Evolutionary conservation across 495 filamentous ascomycete genomes (phyloP).

Genomic region (Cenococcum geophilum): DNA sequence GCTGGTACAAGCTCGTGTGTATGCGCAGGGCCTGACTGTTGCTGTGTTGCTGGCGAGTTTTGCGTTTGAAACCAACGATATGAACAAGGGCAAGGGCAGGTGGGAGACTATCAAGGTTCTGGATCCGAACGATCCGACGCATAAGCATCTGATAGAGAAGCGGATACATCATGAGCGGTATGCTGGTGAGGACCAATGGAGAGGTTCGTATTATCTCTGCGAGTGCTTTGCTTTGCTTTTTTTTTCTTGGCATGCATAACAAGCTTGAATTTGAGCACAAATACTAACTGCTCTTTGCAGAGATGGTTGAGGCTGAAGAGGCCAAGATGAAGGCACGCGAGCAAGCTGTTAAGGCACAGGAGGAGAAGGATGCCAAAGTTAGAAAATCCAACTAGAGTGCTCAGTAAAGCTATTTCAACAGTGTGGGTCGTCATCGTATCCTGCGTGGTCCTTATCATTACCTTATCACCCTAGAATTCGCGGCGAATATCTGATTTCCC

Average conservation of each 20-base stretch:
- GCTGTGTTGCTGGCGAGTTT: conserved; percentile 83
- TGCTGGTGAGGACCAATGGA: conserved; percentile 81
- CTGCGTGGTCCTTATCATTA: too few relatives aligned
- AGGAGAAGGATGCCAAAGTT: neutral
- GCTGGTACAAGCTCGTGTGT: conserved; percentile 93
- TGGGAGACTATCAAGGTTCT: conserved; percentile 69
- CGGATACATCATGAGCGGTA: conserved; percentile 64
- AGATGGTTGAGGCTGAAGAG: conserved; percentile 8
- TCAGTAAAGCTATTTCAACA: neutral
- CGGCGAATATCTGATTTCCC: too few relatives aligned
- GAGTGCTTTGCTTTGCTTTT: neutral
- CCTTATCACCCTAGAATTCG: too few relatives aligned
- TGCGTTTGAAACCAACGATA: conserved; percentile 83
- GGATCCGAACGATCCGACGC: conserved; percentile 63
- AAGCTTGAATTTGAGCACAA: neutral
- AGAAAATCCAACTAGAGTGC: neutral
- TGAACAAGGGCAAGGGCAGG: conserved; percentile 64
- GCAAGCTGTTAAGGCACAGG: neutral
- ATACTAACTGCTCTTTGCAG: neutral
- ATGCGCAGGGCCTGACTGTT: conserved; percentile 92
- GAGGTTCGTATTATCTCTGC: conserved; percentile 47
- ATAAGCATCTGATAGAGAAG: conserved; percentile 68
- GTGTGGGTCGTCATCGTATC: too few relatives aligned
- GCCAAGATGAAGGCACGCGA: neutral
- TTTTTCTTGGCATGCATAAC: neutral